Conservation (phyloP, 192 early-diverging fungal genomes). For the Helicostylum pulchrum region DNA sequence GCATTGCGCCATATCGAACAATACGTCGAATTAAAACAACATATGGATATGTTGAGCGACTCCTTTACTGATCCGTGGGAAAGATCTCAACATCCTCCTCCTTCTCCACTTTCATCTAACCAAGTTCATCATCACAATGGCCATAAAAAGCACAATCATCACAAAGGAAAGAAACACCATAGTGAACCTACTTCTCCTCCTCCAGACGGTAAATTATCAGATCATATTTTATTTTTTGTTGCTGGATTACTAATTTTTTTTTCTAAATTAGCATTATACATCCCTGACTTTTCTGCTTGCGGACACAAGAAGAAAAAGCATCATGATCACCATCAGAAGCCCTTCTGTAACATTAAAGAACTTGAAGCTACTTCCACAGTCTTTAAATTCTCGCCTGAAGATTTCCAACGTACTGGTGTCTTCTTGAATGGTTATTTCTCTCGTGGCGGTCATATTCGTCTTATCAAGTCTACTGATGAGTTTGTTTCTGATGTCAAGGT, state of each 20-base stretch:
- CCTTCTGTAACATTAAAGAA: slow-evolving; percentile 15
- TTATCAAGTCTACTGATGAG: not conserved
- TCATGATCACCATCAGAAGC: not conserved
- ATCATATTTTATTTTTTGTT: not conserved
- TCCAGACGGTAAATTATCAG: not conserved
- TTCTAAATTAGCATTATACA: not conserved
- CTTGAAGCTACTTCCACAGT: not conserved
- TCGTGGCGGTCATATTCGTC: slow-evolving; percentile 9
- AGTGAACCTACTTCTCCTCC: not conserved
- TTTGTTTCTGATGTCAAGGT: slow-evolving; percentile 14
- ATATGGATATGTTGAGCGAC: not conserved
- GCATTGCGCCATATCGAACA: not conserved
- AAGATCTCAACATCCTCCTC: slow-evolving; percentile 4
- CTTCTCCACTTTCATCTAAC: not conserved
- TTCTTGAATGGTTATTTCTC: slow-evolving; percentile 18
- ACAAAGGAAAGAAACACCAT: not conserved
- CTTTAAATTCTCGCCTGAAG: slow-evolving; percentile 28
- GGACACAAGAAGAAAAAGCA: not conserved
- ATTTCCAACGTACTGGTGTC: slow-evolving; percentile 21
- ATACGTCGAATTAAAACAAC: slow-evolving; percentile 2
- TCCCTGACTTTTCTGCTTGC: too few species aligned
- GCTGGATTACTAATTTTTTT: not conserved
- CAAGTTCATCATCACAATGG: not conserved
- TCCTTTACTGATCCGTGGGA: slow-evolving; percentile 1
- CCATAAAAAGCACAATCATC: not conserved